Evolutionary conservation across 768 basidiomycete species (phyloP).

Genomic region (Phanerochaete sordida): DNA sequence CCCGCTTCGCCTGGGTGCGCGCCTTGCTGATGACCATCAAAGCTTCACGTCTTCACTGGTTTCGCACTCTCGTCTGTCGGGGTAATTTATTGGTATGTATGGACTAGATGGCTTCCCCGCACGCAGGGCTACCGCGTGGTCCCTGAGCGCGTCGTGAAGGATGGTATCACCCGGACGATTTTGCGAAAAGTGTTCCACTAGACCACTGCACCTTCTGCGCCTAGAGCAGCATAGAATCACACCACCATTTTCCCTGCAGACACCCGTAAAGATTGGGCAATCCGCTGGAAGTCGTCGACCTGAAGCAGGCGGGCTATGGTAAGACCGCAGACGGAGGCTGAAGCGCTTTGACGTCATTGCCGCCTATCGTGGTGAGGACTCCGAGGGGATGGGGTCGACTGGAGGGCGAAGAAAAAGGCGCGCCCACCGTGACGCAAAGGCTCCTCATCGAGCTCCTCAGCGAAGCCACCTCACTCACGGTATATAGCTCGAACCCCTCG

Average conservation of each 20-base stretch:
- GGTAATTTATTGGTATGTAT: conserved; percentile 29
- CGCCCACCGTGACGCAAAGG: not conserved
- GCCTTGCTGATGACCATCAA: not conserved
- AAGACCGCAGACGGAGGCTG: not conserved
- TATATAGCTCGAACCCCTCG: not conserved
- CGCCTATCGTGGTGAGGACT: not conserved
- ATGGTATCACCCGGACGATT: conserved; percentile 51
- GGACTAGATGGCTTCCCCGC: conserved; percentile 24
- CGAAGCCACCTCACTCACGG: not conserved
- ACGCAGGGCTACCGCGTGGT: conserved; percentile 26
- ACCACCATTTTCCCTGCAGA: too few species aligned
- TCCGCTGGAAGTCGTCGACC: too few species aligned
- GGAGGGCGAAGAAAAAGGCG: not conserved
- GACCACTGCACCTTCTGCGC: too few species aligned
- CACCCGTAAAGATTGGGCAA: too few species aligned
- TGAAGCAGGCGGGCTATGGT: not conserved
- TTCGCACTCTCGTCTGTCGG: conserved; percentile 23
- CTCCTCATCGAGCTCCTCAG: conserved; percentile 4
- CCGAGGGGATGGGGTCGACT: too few species aligned
- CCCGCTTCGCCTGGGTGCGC: not conserved
- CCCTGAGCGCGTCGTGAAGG: conserved; percentile 22
- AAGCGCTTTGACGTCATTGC: conserved; percentile 5
- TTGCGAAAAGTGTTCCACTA: conserved; percentile 36
- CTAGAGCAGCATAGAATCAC: too few species aligned
- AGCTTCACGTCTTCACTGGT: conserved; percentile 30